These are phyloP conservation scores for Ceratonia siliqua DNA, from an alignment of 306 rosid genomes.

Conservation along the genomic window DNA sequence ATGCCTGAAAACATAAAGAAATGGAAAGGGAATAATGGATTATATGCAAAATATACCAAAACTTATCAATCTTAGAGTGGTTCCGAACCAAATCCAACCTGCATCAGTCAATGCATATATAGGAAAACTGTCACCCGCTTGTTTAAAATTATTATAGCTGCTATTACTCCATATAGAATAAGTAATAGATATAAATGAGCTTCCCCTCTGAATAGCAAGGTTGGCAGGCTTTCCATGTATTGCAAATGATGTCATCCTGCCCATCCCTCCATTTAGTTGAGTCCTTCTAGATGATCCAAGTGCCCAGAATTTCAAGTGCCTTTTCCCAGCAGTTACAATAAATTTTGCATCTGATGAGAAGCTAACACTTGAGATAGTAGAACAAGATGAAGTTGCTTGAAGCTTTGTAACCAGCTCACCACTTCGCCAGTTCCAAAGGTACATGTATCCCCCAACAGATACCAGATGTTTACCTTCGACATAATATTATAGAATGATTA, in stretches of 20 bases:
- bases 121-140: constrained; percentile 48
- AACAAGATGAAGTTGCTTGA: constrained; percentile 68
- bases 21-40: constrained; percentile 17
- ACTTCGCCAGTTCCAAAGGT: constrained; percentile 73
- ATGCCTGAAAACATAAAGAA: constrained; percentile 53
- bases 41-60: constrained; percentile 30
- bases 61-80: neutral
- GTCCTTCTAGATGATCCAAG: constrained; percentile 56
- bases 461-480: constrained; percentile 64
- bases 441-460: constrained; percentile 69
- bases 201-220: constrained; percentile 62
- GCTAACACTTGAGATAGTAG: constrained; percentile 57
- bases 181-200: constrained; percentile 57
- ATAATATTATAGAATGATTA: constrained; percentile 36
- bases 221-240: constrained; percentile 60
- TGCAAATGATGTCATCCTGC: constrained; percentile 37
- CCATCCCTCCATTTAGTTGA: constrained; percentile 44
- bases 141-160: constrained; percentile 36
- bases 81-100: constrained; percentile 57
- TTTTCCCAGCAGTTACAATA: constrained; percentile 70
- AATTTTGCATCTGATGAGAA: constrained; percentile 68
- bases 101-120: constrained; percentile 65
- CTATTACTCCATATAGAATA: constrained; percentile 36
- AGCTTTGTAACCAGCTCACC: constrained; percentile 59
- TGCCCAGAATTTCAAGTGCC: constrained; percentile 77